Evolutionary conservation across 495 filamentous ascomycete species (phyloP).

Genomic region (Penicillium pancosmium): DNA sequence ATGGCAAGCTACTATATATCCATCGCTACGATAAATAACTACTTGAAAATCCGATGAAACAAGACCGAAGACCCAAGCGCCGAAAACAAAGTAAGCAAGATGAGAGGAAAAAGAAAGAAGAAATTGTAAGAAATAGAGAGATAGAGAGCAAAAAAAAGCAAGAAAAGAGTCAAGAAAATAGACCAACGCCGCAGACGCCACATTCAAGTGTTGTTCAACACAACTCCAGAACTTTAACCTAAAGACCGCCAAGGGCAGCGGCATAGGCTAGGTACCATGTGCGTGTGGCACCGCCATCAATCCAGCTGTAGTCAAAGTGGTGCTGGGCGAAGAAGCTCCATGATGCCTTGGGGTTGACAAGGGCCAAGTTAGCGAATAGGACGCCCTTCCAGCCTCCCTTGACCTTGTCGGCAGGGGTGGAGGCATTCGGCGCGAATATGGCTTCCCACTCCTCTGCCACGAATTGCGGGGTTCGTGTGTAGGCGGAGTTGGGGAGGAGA

Average conservation of each 20-base stretch:
- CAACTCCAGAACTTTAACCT: background rate
- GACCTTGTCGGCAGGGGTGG: constrained; percentile 57
- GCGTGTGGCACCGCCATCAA: constrained; percentile 84
- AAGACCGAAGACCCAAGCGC: background rate
- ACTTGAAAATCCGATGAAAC: constrained; percentile 5
- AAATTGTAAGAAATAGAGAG: background rate
- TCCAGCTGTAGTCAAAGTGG: constrained; percentile 68
- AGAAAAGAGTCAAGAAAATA: background rate
- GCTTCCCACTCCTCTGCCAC: constrained; percentile 84
- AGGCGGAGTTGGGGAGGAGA: constrained; percentile 68
- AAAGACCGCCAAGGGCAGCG: constrained; percentile 44
- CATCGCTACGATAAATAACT: constrained; percentile 10
- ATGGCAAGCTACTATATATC: constrained; percentile 10
- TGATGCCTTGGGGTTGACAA: constrained; percentile 68
- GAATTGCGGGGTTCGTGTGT: constrained; percentile 68
- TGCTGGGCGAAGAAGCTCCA: constrained; percentile 73
- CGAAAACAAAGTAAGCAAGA: background rate
- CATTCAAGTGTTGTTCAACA: background rate
- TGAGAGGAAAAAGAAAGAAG: background rate
- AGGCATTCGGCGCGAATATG: constrained; percentile 61
- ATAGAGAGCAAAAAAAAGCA: background rate
- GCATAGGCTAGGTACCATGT: constrained; percentile 89
- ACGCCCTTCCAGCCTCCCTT: constrained; percentile 84
- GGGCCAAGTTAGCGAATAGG: constrained; percentile 78
- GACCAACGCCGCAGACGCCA: background rate